Conservation (phyloP, 1,284 basidiomycete genomes). For the Leccinum angustisporum region DNA sequence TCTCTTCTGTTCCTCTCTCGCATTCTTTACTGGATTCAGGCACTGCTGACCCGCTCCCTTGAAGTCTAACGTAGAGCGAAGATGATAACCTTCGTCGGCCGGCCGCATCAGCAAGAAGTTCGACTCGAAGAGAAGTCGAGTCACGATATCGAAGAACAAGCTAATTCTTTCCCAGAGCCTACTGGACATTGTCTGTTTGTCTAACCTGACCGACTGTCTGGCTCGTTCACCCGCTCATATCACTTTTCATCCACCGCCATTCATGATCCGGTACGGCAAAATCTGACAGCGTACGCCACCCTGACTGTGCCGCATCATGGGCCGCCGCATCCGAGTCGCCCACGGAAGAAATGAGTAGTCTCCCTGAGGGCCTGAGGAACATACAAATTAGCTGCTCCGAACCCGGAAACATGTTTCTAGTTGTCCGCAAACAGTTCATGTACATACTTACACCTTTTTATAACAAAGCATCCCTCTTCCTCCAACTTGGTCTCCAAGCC, state of each 20-base stretch:
- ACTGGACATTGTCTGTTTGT: neutral
- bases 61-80: conserved; percentile 20
- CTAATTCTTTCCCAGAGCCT: neutral
- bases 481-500: neutral
- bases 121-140: conserved; percentile 17
- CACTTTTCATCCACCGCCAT: neutral
- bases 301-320: neutral
- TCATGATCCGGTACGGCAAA: neutral
- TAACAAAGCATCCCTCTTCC: neutral
- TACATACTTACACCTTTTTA: neutral
- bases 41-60: conserved; percentile 4
- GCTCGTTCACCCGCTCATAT: neutral
- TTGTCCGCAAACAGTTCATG: neutral
- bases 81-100: conserved; percentile 27
- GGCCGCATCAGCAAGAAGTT: conserved; percentile 12
- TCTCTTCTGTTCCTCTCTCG: conserved; percentile 1
- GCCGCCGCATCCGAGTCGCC: neutral
- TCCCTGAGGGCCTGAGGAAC: neutral
- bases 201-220: neutral
- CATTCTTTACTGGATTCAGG: conserved; percentile 23
- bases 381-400: neutral
- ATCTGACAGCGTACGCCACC: neutral
- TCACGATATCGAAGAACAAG: neutral
- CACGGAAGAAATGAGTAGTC: neutral
- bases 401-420: neutral